These are phyloP conservation scores for Pseudogymnoascus sp. DNA, from an alignment of 2,329 filamentous ascomycete genomes.

Conservation along the genomic window DNA sequence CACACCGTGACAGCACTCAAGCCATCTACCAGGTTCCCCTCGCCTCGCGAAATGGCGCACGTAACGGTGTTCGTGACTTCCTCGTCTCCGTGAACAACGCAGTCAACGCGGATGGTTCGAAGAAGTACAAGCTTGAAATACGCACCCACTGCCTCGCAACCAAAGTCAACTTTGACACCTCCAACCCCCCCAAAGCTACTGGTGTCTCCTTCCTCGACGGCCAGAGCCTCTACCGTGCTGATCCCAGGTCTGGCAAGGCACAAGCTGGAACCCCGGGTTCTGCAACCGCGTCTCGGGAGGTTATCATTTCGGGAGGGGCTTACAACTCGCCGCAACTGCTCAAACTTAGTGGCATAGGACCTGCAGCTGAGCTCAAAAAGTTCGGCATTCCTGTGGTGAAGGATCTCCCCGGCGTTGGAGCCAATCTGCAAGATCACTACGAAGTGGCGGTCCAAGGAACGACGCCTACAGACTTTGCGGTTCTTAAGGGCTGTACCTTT, in stretches of 20 bases:
- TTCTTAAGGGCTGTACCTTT: constrained; percentile 32
- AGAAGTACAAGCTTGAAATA: constrained; percentile 20
- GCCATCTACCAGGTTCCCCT: constrained; percentile 24
- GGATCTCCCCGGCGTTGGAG: constrained; percentile 58
- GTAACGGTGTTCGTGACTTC: constrained; percentile 20
- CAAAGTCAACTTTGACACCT: constrained; percentile 32
- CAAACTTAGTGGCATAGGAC: constrained; percentile 41
- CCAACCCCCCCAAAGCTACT: constrained; percentile 26
- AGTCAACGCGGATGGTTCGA: constrained; percentile 14
- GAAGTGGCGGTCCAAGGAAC: constrained; percentile 41
- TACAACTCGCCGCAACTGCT: constrained; percentile 42
- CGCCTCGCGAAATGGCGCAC: constrained; percentile 17
- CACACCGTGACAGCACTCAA: constrained; percentile 18
- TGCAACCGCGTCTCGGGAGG: constrained; percentile 33
- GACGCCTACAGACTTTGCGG: constrained; percentile 32
- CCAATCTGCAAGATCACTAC: constrained; percentile 52
- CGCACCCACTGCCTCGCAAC: constrained; percentile 29
- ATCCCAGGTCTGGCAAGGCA: constrained; percentile 31
- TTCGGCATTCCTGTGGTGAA: constrained; percentile 45
- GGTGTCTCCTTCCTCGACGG: constrained; percentile 38
- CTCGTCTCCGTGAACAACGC: constrained; percentile 22
- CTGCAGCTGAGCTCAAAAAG: constrained; percentile 31
- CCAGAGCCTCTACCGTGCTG: constrained; percentile 37
- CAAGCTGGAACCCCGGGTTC: constrained; percentile 19
- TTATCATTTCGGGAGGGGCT: constrained; percentile 42